Evolutionary conservation across 2,329 filamentous ascomycete species (phyloP).

Genomic region (Talaromyces verruculosus): DNA sequence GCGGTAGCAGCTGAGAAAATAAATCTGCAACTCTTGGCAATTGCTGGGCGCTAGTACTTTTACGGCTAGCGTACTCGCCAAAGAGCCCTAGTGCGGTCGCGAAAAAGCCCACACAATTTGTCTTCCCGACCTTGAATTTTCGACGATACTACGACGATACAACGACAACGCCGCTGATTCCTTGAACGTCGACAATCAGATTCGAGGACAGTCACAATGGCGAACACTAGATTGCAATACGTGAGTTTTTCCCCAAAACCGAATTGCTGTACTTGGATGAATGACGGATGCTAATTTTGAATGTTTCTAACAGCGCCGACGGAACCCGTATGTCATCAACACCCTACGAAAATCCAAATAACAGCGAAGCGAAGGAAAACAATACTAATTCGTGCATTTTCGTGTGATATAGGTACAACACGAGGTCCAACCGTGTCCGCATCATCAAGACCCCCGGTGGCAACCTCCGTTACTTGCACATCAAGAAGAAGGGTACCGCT

Average conservation of each 20-base stretch:
- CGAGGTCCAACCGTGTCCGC: conserved; percentile 93
- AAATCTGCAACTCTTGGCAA: conserved; percentile 11
- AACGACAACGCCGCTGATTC: conserved; percentile 43
- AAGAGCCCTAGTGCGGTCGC: conserved; percentile 38
- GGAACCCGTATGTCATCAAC: conserved; percentile 68
- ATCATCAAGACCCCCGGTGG: conserved; percentile 96
- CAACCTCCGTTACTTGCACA: conserved; percentile 92
- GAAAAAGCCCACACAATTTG: conserved; percentile 47
- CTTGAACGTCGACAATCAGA: conserved; percentile 40
- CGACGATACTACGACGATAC: conserved; percentile 43
- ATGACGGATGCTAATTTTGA: conserved; percentile 30
- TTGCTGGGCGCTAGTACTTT: conserved; percentile 26
- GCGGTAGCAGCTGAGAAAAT: conserved; percentile 38
- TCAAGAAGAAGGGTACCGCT: conserved; percentile 98
- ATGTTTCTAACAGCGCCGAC: conserved; percentile 60
- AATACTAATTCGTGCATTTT: conserved; percentile 36
- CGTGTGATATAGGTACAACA: conserved; percentile 77
- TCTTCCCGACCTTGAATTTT: conserved; percentile 39
- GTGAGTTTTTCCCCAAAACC: conserved; percentile 32
- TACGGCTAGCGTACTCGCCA: conserved; percentile 39
- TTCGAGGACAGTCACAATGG: conserved; percentile 52
- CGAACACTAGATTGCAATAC: conserved; percentile 55
- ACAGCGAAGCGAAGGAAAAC: conserved; percentile 1
- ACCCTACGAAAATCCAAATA: conserved; percentile 17
- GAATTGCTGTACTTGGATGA: conserved; percentile 3